Evolutionary conservation across 306 rosid species (phyloP).

Genomic region (Acacia acuminata): DNA sequence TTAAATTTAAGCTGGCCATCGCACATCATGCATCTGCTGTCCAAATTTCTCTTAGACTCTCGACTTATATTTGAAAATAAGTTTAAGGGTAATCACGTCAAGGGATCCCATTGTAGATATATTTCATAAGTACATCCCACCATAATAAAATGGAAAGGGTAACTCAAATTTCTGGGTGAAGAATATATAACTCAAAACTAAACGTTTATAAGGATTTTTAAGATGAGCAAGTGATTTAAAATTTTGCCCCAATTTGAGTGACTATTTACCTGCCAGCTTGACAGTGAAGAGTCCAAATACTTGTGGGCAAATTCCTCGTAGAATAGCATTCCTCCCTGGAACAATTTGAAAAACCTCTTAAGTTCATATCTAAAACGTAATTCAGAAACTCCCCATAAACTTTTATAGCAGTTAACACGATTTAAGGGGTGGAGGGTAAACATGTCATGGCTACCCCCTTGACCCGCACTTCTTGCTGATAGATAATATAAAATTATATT

Average conservation of each 20-base stretch:
- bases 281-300: constrained; percentile 91
- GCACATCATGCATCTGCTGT: neutral
- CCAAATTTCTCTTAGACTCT: neutral
- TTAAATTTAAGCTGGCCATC: neutral
- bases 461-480: constrained; percentile 20
- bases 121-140: constrained; percentile 18
- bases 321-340: constrained; percentile 95
- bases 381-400: constrained; percentile 30
- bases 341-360: constrained; percentile 32
- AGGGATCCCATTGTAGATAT: constrained; percentile 2
- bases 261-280: constrained; percentile 83
- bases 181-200: neutral
- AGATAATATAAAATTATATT: constrained; percentile 17
- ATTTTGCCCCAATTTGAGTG: constrained; percentile 23
- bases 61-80: neutral
- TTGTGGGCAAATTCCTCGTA: constrained; percentile 92
- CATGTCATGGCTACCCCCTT: neutral
- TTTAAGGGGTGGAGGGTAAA: neutral
- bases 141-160: constrained; percentile 21
- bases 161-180: constrained; percentile 27
- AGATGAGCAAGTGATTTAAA: constrained; percentile 1
- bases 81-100: neutral
- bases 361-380: constrained; percentile 32
- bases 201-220: constrained; percentile 20
- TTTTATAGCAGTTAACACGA: constrained; percentile 12